These are phyloP conservation scores for Penicillium brevicompactum DNA, from an alignment of 2,329 filamentous ascomycete genomes.

Conservation along the genomic window DNA sequence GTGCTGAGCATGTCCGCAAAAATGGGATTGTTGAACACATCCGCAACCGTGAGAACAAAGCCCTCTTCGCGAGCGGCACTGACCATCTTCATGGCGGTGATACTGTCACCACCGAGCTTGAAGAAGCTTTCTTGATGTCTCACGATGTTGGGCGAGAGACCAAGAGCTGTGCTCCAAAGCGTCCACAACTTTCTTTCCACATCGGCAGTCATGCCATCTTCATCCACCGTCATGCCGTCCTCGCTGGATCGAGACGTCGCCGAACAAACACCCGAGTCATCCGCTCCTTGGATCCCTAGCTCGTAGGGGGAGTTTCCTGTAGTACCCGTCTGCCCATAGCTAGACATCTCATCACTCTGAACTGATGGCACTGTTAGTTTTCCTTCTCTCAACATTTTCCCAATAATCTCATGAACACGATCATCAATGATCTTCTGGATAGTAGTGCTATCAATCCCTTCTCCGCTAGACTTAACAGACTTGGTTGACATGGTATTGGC, in stretches of 20 bases:
- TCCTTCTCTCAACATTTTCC: conserved; percentile 34
- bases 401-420: conserved; percentile 37
- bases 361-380: conserved; percentile 26
- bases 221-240: conserved; percentile 23
- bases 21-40: conserved; percentile 46
- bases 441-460: conserved; percentile 23
- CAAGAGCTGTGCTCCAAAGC: conserved; percentile 43
- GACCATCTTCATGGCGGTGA: conserved; percentile 46
- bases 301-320: conserved; percentile 23
- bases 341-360: conserved; percentile 15
- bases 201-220: conserved; percentile 29
- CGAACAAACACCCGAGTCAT: conserved; percentile 29
- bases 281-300: conserved; percentile 15
- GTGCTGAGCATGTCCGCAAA: conserved; percentile 43
- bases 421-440: conserved; percentile 38
- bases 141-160: conserved; percentile 35
- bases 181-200: conserved; percentile 39
- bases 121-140: conserved; percentile 46
- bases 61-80: conserved; percentile 44
- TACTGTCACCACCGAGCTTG: conserved; percentile 44
- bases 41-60: conserved; percentile 44
- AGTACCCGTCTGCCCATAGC: conserved; percentile 15
- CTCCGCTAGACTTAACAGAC: conserved; percentile 1
- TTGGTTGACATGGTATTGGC: conserved; percentile 13
- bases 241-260: conserved; percentile 35